Evolutionary conservation across 2,329 filamentous ascomycete species (phyloP).

Genomic region (Teratosphaeria nubilosa): DNA sequence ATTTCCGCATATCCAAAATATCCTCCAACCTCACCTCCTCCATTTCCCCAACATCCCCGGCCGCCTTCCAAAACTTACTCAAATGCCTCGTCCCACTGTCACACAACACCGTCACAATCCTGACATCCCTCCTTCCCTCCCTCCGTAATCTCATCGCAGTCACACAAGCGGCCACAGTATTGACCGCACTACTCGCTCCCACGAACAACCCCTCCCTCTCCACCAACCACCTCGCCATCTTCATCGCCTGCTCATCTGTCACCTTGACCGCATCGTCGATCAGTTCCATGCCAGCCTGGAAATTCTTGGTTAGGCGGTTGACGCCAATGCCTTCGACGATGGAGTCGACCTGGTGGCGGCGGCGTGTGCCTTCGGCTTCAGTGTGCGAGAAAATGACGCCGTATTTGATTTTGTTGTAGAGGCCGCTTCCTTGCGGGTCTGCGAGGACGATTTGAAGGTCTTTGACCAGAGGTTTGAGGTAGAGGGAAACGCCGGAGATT

Average conservation of each 20-base stretch:
- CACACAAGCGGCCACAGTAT: constrained; percentile 72
- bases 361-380: constrained; percentile 80
- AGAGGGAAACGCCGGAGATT: constrained; percentile 74
- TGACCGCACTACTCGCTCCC: constrained; percentile 92
- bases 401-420: constrained; percentile 85
- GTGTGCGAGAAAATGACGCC: constrained; percentile 91
- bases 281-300: constrained; percentile 74
- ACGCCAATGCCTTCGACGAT: constrained; percentile 95
- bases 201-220: constrained; percentile 92
- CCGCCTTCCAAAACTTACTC: constrained; percentile 73
- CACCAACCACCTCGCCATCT: constrained; percentile 93
- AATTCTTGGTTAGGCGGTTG: constrained; percentile 88
- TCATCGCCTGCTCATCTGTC: constrained; percentile 75
- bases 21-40: constrained; percentile 44
- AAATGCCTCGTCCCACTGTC: constrained; percentile 67
- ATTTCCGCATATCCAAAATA: constrained; percentile 34
- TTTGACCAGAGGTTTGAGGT: constrained; percentile 63
- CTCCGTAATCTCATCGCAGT: constrained; percentile 49
- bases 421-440: constrained; percentile 85
- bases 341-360: constrained; percentile 84
- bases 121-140: constrained; percentile 33
- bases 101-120: constrained; percentile 74
- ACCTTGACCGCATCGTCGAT: constrained; percentile 87
- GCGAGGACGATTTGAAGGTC: constrained; percentile 67
- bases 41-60: constrained; percentile 52